Conservation (phyloP, 345 rosid species). For the Noccaea bulbosa region DNA sequence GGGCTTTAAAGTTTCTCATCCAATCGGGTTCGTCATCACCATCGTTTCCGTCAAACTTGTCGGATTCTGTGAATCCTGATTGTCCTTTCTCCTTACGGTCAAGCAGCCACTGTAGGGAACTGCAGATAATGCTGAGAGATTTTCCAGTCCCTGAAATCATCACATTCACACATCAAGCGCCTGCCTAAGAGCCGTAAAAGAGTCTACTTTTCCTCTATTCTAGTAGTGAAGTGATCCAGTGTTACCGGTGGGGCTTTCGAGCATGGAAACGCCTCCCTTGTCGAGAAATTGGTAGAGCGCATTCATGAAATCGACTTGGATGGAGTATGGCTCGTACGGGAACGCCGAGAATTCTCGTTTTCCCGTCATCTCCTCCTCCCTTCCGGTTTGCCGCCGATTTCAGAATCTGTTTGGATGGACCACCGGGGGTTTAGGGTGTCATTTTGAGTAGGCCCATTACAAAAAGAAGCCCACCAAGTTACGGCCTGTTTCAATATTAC, state of each 20-base stretch:
- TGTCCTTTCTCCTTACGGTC: constrained; percentile 57
- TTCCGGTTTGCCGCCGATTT: constrained; percentile 35
- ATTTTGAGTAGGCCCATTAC: background rate
- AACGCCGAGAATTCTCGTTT: constrained; percentile 59
- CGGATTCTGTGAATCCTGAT: constrained; percentile 35
- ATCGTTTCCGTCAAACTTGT: constrained; percentile 22
- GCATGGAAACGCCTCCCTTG: constrained; percentile 91
- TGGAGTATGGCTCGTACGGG: constrained; percentile 80
- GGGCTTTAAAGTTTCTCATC: constrained; percentile 63
- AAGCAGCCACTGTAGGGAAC: constrained; percentile 79
- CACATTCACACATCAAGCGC: background rate
- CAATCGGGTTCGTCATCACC: constrained; percentile 94
- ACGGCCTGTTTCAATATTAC: no score
- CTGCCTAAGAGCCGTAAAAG: background rate
- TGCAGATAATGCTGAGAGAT: constrained; percentile 85
- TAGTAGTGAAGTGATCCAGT: no score
- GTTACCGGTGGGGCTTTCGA: constrained; percentile 92
- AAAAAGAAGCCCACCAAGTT: no score
- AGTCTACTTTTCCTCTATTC: no score
- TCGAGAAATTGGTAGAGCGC: constrained; percentile 80
- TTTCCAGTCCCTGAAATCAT: constrained; percentile 76
- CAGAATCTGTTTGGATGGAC: constrained; percentile 27
- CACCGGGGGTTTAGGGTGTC: no score
- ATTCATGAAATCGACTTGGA: constrained; percentile 83
- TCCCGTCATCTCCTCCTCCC: constrained; percentile 29